Conservation (phyloP, 2,329 filamentous ascomycete species). For the Pseudogymnoascus destructans region DNA sequence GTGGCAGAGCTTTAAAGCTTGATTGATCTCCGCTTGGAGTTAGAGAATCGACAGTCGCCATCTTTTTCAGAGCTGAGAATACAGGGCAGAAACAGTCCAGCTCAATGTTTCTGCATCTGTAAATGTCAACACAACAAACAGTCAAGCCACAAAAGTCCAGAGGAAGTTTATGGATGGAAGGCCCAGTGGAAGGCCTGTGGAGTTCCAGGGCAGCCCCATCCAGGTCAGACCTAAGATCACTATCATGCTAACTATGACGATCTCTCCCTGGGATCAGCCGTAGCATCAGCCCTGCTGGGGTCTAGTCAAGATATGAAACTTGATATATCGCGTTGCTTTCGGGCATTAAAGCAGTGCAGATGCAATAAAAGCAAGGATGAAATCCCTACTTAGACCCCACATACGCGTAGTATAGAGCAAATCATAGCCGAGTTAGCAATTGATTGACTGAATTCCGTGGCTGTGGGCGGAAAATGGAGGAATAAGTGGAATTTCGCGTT, state of each 20-base stretch:
- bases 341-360: background rate
- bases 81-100: background rate
- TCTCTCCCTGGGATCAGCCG: background rate
- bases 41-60: background rate
- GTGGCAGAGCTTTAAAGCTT: background rate
- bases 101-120: background rate
- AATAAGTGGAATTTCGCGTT: background rate
- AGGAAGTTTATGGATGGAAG: slow-evolving; percentile 2
- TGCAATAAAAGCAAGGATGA: slow-evolving; percentile 7
- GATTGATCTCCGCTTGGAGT: background rate
- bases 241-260: slow-evolving; percentile 4
- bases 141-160: background rate
- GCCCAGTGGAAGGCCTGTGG: background rate
- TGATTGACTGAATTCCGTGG: slow-evolving; percentile 1
- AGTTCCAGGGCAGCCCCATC: slow-evolving; percentile 6
- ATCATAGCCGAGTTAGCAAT: slow-evolving; percentile 5
- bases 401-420: background rate
- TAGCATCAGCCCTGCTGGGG: slow-evolving; percentile 3
- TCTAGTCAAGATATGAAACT: background rate
- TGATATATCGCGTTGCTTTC: slow-evolving; percentile 4
- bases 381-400: too few species aligned
- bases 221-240: slow-evolving; percentile 5
- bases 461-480: background rate
- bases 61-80: background rate
- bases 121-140: background rate